phyloP scores from a whole-genome alignment of 1,284 basidiomycete genomes.

The Microbotryum violaceum region DNA sequence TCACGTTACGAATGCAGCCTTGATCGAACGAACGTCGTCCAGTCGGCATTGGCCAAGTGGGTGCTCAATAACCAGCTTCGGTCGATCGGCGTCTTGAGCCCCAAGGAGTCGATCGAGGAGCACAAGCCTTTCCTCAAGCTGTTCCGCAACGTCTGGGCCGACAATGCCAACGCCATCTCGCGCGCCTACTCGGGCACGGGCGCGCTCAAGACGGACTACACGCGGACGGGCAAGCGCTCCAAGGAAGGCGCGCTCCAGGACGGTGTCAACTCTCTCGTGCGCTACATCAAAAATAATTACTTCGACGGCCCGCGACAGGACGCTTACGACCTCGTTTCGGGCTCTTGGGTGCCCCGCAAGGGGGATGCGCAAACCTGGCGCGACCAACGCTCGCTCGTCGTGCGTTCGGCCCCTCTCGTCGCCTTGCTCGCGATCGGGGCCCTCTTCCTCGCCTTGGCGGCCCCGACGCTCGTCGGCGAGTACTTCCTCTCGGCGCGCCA shows the following conservation, averaged over 20 bases:
- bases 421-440: constrained; percentile 75
- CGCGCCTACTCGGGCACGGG: constrained; percentile 91
- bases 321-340: constrained; percentile 88
- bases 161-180: constrained; percentile 88
- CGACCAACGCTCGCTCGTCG: constrained; percentile 69
- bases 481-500: constrained; percentile 13
- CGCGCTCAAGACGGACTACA: constrained; percentile 95
- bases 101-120: constrained; percentile 64
- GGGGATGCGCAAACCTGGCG: constrained; percentile 44
- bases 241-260: constrained; percentile 73
- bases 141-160: constrained; percentile 95
- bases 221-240: constrained; percentile 82
- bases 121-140: constrained; percentile 69
- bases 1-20: constrained; percentile 54
- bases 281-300: constrained; percentile 96
- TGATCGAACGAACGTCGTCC: constrained; percentile 94
- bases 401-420: constrained; percentile 66
- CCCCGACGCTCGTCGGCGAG: constrained; percentile 61
- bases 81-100: constrained; percentile 59
- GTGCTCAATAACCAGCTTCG: constrained; percentile 72
- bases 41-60: constrained; percentile 78
- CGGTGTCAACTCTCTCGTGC: constrained; percentile 72
- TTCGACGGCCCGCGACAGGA: constrained; percentile 94
- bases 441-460: constrained; percentile 70
- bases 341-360: constrained; percentile 70